These are phyloP conservation scores for Drechslerella dactyloides DNA, from an alignment of 2,329 filamentous ascomycete genomes.

Conservation along the genomic window DNA sequence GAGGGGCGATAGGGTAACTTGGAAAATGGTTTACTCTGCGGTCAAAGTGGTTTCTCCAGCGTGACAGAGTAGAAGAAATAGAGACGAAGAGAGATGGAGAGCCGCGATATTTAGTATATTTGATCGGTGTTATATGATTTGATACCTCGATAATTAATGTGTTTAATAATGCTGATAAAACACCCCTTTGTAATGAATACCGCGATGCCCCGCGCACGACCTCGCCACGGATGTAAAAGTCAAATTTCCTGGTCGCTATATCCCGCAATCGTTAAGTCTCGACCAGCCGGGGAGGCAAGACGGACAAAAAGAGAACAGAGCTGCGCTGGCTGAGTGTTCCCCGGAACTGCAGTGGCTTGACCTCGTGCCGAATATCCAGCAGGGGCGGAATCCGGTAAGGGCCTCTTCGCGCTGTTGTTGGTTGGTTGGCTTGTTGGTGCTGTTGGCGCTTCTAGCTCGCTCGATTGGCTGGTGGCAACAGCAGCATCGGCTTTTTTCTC, in stretches of 20 bases:
- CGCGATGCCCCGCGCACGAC: background rate
- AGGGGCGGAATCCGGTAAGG: background rate
- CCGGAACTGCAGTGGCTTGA: conserved; percentile 17
- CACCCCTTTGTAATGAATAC: background rate
- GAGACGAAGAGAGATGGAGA: no score
- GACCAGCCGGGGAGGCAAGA: background rate
- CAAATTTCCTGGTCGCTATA: background rate
- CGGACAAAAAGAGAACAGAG: background rate
- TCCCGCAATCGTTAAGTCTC: background rate
- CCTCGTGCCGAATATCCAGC: conserved; percentile 38
- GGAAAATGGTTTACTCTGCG: no score
- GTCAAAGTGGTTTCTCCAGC: no score
- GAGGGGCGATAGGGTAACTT: no score
- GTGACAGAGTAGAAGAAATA: no score
- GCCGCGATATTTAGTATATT: no score
- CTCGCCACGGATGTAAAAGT: background rate
- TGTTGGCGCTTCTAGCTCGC: background rate
- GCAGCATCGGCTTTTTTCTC: no score
- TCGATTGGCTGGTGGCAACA: background rate
- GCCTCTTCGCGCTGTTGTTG: background rate
- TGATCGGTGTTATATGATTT: background rate
- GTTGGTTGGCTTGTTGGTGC: background rate
- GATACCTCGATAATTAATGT: background rate
- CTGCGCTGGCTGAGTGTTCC: background rate
- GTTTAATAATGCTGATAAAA: conserved; percentile 3